Evolutionary conservation across 2,329 filamentous ascomycete genomes (phyloP).

Genomic region (Macroventuria anomochaeta): DNA sequence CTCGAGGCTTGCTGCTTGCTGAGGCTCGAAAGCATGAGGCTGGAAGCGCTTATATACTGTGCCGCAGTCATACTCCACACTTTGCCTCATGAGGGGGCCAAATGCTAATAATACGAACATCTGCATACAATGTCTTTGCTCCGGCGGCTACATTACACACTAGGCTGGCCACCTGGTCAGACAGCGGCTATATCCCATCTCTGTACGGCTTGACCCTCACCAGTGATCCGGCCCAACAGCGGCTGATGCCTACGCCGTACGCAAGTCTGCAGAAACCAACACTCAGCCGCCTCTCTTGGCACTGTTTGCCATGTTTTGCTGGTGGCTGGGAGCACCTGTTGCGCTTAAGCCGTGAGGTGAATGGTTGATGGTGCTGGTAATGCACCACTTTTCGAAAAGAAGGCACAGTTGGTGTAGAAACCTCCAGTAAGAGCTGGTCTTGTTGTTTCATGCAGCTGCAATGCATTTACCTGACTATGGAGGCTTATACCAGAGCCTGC

Average conservation of each 20-base stretch:
- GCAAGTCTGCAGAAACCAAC: slow-evolving; percentile 25
- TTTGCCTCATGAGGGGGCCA: slow-evolving; percentile 33
- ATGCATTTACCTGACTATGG: slow-evolving; percentile 21
- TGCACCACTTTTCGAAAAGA: slow-evolving; percentile 30
- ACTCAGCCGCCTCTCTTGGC: slow-evolving; percentile 41
- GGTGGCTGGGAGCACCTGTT: slow-evolving; percentile 27
- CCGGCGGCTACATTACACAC: slow-evolving; percentile 32
- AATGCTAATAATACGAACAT: slow-evolving; percentile 34
- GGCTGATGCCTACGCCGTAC: slow-evolving; percentile 31
- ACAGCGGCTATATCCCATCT: slow-evolving; percentile 37
- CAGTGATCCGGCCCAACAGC: slow-evolving; percentile 29
- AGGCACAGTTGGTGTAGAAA: slow-evolving; percentile 31
- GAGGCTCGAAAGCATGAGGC: slow-evolving; percentile 21
- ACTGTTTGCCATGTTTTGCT: slow-evolving; percentile 16
- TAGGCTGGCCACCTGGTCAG: slow-evolving; percentile 28
- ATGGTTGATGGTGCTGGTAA: slow-evolving; percentile 30
- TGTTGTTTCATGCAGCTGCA: slow-evolving; percentile 30
- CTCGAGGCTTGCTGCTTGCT: neutral
- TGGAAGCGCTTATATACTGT: slow-evolving; percentile 35
- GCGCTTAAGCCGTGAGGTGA: slow-evolving; percentile 34
- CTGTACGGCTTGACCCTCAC: slow-evolving; percentile 34
- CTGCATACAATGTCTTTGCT: slow-evolving; percentile 30
- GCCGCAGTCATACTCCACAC: slow-evolving; percentile 33
- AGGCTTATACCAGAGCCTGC: slow-evolving; percentile 22
- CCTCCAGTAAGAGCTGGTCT: slow-evolving; percentile 30